Base-by-base conservation (phyloP, 2,329 filamentous ascomycete genomes). In the Aspergillus sp. region DNA sequence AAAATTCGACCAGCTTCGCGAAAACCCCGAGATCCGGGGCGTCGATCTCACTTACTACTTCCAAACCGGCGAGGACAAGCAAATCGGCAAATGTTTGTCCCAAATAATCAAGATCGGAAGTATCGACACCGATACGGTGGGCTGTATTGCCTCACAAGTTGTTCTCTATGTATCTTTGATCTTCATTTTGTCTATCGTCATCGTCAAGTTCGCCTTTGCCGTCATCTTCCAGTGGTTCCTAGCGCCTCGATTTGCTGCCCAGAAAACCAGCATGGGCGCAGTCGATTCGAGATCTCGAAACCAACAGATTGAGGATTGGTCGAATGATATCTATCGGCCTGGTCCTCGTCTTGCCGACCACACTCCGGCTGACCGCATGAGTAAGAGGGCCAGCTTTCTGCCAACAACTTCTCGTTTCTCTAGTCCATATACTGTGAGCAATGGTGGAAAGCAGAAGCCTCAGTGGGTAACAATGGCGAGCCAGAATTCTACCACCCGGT, bases 201-300 rank as follows among this genome's bases (percentile, higher is more conserved):
- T 84, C 15, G 84, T 89, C 62, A 93, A 96, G 64, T 99, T 99
- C 70, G 71, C 89, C n/a, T 84, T 99, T 52, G 95, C 95, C 11
- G 72, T 98, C 45, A 76, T 93, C 58, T 99, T 99, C 80, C 91
- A 97, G 70, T 99, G 96, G 96, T 96, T 99, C 76, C 82, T 98
- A 64, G 90, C 90, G 72, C 88, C 89, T 65, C 88, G 88, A 62
- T 98, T 93, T 70, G 93, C 89, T 3, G 91, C 93, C 0, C 79
- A 84, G 48, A 96, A 91, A 76, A 96, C 93, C 0, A 93, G 91
- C 2, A 88, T 96, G 73, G 87, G 86, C 15, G 87, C 88, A n/a
- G 52, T 54, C 5, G 86, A 95, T 72, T 86, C 88, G 64, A 92
- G 93, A 73, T 89, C 93, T 77, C 87, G 95, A 58, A 89, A 93